Evolutionary conservation across 2,329 filamentous ascomycete species (phyloP).

Genomic region (Hortaea sp.): DNA sequence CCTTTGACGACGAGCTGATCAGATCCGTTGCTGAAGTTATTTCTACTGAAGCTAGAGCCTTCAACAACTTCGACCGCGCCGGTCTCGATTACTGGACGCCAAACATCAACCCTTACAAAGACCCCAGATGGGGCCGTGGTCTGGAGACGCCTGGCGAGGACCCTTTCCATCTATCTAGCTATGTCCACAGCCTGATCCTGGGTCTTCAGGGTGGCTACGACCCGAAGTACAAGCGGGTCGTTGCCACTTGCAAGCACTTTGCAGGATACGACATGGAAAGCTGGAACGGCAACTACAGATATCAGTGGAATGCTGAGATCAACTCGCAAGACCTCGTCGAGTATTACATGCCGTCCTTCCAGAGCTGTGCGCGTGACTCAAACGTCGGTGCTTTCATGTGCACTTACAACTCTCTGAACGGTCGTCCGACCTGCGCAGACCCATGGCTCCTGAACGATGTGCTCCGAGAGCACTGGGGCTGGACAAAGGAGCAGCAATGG

Average conservation of each 20-base stretch:
- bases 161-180: slow-evolving; percentile 24
- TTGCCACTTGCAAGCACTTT: slow-evolving; percentile 40
- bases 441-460: slow-evolving; percentile 53
- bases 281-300: slow-evolving; percentile 3
- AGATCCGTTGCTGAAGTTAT: slow-evolving; percentile 46
- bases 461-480: slow-evolving; percentile 56
- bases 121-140: slow-evolving; percentile 34
- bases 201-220: slow-evolving; percentile 25
- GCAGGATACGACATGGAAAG: slow-evolving; percentile 18
- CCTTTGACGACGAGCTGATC: slow-evolving; percentile 55
- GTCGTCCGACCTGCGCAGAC: slow-evolving; percentile 54
- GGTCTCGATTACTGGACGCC: slow-evolving; percentile 55
- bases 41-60: slow-evolving; percentile 53
- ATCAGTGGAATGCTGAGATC: slow-evolving; percentile 47
- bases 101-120: slow-evolving; percentile 51
- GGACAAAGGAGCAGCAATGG: slow-evolving; percentile 50
- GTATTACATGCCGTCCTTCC: slow-evolving; percentile 58
- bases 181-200: slow-evolving; percentile 24
- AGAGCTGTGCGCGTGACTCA: slow-evolving; percentile 37
- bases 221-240: slow-evolving; percentile 28
- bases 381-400: slow-evolving; percentile 44
- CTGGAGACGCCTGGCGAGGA: slow-evolving; percentile 34
- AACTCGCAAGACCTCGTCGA: slow-evolving; percentile 54
- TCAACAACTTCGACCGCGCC: slow-evolving; percentile 49
- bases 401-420: slow-evolving; percentile 53